Conservation (phyloP, 352 stramenopile genomes). For the Phytophthora uliginosa region DNA sequence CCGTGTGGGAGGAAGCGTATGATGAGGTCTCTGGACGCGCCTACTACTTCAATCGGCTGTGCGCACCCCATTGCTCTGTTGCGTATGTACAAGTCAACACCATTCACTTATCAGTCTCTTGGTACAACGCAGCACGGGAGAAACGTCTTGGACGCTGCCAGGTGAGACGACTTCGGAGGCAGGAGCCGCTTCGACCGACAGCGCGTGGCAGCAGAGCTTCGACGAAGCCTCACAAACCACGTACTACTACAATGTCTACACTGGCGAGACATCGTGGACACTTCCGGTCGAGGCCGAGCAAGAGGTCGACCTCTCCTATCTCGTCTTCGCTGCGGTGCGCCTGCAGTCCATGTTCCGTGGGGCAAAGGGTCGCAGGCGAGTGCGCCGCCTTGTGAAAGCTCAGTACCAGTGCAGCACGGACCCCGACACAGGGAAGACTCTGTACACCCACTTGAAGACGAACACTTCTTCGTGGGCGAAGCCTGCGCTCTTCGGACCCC, state of each 20-base stretch:
- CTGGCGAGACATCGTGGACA: slow-evolving; percentile 79
- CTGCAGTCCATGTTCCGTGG: slow-evolving; percentile 67
- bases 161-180: slow-evolving; percentile 32
- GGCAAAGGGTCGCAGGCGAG: slow-evolving; percentile 38
- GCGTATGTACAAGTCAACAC: neutral
- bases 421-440: slow-evolving; percentile 37
- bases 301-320: slow-evolving; percentile 47
- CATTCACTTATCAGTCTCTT: slow-evolving; percentile 2
- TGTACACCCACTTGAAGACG: slow-evolving; percentile 60
- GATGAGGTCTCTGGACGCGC: slow-evolving; percentile 43
- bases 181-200: slow-evolving; percentile 10
- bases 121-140: slow-evolving; percentile 50
- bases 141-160: slow-evolving; percentile 64
- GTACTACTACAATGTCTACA: slow-evolving; percentile 81
- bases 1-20: slow-evolving; percentile 64
- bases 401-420: slow-evolving; percentile 54
- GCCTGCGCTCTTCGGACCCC: slow-evolving; percentile 45
- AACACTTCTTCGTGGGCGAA: slow-evolving; percentile 51
- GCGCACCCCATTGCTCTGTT: slow-evolving; percentile 7
- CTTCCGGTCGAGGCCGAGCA: slow-evolving; percentile 40
- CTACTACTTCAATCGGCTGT: slow-evolving; percentile 76
- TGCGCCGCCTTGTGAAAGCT: slow-evolving; percentile 38
- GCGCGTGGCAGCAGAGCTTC: slow-evolving; percentile 68
- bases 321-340: slow-evolving; percentile 54
- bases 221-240: slow-evolving; percentile 72